Conservation (phyloP, 2,329 filamentous ascomycete species). For the Metarhizium brunneum region DNA sequence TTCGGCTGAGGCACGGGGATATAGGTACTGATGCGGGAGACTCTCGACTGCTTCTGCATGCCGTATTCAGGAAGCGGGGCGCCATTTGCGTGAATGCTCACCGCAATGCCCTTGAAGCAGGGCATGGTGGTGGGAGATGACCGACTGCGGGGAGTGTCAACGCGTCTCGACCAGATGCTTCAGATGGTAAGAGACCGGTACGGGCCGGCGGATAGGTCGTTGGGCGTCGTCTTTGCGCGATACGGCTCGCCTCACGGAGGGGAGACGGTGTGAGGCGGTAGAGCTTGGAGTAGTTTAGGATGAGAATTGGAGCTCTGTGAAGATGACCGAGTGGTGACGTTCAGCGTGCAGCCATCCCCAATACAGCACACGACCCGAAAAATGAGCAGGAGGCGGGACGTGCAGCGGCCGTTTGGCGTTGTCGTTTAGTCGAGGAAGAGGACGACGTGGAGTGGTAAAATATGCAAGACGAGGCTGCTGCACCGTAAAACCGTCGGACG, state of each 20-base stretch:
- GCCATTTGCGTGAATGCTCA: conserved; percentile 81
- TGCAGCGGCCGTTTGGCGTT: too few relatives aligned
- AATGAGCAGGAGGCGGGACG: too few relatives aligned
- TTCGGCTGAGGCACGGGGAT: conserved; percentile 90
- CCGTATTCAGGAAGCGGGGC: conserved; percentile 86
- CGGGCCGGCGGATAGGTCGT: neutral
- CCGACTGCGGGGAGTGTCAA: neutral
- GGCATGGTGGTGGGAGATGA: conserved; percentile 49
- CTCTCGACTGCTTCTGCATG: conserved; percentile 85
- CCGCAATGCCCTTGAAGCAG: conserved; percentile 98
- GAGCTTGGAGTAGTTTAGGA: conserved; percentile 4
- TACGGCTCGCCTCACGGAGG: neutral
- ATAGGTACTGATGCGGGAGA: conserved; percentile 91
- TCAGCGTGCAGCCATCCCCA: conserved; percentile 15
- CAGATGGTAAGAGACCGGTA: neutral
- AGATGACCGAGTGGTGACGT: conserved; percentile 8
- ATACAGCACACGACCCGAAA: neutral
- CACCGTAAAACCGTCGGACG: too few relatives aligned
- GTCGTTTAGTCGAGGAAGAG: too few relatives aligned
- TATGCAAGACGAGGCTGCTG: too few relatives aligned
- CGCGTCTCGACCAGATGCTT: neutral
- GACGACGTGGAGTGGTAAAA: too few relatives aligned
- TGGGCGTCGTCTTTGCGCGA: neutral
- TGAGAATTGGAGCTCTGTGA: conserved; percentile 8
- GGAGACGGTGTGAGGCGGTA: neutral